Conservation (phyloP, 176 grass and related monocot genomes). For the Oropetium thomaeum region DNA sequence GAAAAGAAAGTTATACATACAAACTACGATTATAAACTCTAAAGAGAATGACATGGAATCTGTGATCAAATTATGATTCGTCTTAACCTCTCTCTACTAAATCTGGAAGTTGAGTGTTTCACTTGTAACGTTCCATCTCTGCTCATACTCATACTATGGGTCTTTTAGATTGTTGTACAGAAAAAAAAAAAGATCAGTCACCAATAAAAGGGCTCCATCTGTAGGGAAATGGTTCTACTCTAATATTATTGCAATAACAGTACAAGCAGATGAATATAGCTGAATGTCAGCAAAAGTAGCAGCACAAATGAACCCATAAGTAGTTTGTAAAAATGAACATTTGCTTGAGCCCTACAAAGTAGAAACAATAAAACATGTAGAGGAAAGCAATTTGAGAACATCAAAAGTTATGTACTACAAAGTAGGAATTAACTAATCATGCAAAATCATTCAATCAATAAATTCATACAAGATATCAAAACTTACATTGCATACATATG, state of each 20-base stretch:
- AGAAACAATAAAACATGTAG: background rate
- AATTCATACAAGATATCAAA: background rate
- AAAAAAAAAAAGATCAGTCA: slow-evolving; percentile 1
- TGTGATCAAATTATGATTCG: background rate
- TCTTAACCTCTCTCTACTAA: background rate
- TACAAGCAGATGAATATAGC: background rate
- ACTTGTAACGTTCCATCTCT: background rate
- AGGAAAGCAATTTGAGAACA: slow-evolving; percentile 12
- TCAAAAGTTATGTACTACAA: background rate
- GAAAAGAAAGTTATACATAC: background rate
- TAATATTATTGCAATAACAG: slow-evolving; percentile 4
- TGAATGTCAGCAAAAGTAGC: no score
- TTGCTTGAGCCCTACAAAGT: background rate
- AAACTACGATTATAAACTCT: background rate
- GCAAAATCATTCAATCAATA: background rate
- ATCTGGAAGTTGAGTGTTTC: background rate
- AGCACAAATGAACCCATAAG: no score
- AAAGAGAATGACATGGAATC: background rate
- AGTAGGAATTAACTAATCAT: background rate
- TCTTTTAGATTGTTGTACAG: background rate
- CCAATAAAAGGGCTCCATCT: background rate
- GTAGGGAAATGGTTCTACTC: background rate
- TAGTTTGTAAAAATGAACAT: no score
- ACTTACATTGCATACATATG: slow-evolving; percentile 90
- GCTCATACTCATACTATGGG: background rate